phyloP scores from a whole-genome alignment of 345 rosid genomes.

The Arabis hirsuta region DNA sequence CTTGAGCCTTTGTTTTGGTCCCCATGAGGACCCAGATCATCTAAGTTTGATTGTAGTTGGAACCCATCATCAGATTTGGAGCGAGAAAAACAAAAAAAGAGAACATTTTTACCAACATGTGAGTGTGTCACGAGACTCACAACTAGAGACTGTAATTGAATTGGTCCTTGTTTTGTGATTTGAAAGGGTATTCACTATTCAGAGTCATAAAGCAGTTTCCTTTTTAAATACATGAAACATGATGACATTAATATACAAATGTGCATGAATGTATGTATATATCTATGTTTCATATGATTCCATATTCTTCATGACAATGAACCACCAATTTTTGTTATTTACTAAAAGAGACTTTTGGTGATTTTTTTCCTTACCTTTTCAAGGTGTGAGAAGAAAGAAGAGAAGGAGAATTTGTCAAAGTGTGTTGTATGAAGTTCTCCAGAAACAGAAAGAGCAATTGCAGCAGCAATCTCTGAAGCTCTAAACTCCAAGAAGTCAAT shows the following conservation, averaged over 20 bases:
- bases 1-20: conserved; percentile 21
- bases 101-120: conserved; percentile 30
- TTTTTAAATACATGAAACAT: not conserved
- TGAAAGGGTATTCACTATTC: not conserved
- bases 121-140: conserved; percentile 41
- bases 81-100: conserved; percentile 16
- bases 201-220: not conserved
- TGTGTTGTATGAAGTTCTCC: conserved; percentile 23
- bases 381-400: conserved; percentile 39
- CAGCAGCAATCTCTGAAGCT: conserved; percentile 79
- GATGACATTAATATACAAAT: not conserved
- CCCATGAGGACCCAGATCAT: conserved; percentile 33
- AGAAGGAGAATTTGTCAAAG: conserved; percentile 33
- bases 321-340: not conserved
- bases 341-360: conserved; percentile 8
- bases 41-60: conserved; percentile 26
- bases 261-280: conserved; percentile 15
- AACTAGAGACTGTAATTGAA: conserved; percentile 14
- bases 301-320: conserved; percentile 7
- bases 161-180: conserved; percentile 14
- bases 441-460: conserved; percentile 69
- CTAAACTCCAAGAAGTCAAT: conserved; percentile 77
- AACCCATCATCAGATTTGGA: conserved; percentile 36
- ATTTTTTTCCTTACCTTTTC: conserved; percentile 29
- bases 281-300: conserved; percentile 1